Conservation (phyloP, 2,329 filamentous ascomycete genomes). For the Fusarium nurragi region DNA sequence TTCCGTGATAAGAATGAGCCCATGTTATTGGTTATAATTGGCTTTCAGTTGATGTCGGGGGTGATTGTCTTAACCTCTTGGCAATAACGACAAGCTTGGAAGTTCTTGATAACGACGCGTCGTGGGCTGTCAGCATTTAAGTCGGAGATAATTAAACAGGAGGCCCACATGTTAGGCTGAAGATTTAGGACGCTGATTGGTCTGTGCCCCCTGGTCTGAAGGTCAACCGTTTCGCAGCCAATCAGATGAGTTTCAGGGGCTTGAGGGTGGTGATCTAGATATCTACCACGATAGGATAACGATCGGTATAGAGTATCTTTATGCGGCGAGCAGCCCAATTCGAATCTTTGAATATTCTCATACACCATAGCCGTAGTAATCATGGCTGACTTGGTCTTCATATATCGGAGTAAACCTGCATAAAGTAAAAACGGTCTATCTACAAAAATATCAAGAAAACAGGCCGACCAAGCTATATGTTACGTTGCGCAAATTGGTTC, state of each 20-base stretch:
- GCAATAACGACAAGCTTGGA: background rate
- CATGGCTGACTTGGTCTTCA: too few relatives aligned
- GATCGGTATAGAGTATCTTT: background rate
- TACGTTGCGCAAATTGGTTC: too few relatives aligned
- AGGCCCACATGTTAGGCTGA: background rate
- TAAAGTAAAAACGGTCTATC: too few relatives aligned
- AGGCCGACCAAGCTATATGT: too few relatives aligned
- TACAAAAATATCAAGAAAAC: too few relatives aligned
- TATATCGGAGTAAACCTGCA: too few relatives aligned
- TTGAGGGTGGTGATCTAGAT: background rate
- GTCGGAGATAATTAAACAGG: background rate
- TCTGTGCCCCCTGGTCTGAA: background rate
- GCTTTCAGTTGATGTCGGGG: rapidly evolving
- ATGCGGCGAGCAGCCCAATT: background rate
- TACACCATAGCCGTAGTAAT: too few relatives aligned
- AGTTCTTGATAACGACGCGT: background rate
- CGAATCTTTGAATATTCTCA: too few relatives aligned
- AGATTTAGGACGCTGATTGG: background rate
- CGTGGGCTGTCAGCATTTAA: slow-evolving; percentile 22
- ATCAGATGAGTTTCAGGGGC: background rate
- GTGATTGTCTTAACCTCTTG: background rate
- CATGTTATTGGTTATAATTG: background rate
- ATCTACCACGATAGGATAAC: background rate
- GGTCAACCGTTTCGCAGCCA: background rate
- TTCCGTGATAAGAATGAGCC: slow-evolving; percentile 4